Percentiles rank a stretch among this genome's conserved stretches.
phyloP scores from a whole-genome alignment of 129 eudicot genomes.

The Flaveria trinervia region DNA sequence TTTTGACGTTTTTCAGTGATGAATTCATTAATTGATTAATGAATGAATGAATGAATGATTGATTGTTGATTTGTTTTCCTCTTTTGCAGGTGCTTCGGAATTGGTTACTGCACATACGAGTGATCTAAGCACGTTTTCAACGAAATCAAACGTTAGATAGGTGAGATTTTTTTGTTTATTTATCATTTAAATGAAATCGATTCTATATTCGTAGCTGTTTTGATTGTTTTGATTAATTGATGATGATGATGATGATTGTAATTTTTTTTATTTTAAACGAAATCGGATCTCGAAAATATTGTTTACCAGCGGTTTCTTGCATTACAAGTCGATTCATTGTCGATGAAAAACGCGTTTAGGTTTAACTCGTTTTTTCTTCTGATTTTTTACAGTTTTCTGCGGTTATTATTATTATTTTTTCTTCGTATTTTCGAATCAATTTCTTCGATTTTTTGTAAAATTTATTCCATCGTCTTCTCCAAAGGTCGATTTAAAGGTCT shows the following conservation, averaged over 20 bases:
- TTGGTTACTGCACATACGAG: background rate
- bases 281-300: background rate
- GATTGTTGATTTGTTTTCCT: background rate
- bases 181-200: conserved; percentile 20
- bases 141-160: conserved; percentile 30
- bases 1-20: conserved; percentile 14
- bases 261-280: background rate
- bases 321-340: background rate
- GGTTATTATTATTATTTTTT: background rate
- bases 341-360: background rate
- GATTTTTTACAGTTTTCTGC: background rate
- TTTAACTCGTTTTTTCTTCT: background rate
- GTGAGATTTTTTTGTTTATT: conserved; percentile 24
- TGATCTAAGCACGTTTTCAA: conserved; percentile 11
- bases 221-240: background rate
- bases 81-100: conserved; percentile 31
- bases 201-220: conserved; percentile 9
- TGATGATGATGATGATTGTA: too few relatives aligned
- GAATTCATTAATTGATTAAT: background rate
- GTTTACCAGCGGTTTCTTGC: background rate
- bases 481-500: background rate
- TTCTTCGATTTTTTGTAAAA: too few relatives aligned
- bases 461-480: background rate
- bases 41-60: background rate
- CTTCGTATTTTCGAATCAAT: too few relatives aligned